Evolutionary conservation across 352 stramenopile genomes (phyloP).

Genomic region (Thalassiosira livingstoniorum): DNA sequence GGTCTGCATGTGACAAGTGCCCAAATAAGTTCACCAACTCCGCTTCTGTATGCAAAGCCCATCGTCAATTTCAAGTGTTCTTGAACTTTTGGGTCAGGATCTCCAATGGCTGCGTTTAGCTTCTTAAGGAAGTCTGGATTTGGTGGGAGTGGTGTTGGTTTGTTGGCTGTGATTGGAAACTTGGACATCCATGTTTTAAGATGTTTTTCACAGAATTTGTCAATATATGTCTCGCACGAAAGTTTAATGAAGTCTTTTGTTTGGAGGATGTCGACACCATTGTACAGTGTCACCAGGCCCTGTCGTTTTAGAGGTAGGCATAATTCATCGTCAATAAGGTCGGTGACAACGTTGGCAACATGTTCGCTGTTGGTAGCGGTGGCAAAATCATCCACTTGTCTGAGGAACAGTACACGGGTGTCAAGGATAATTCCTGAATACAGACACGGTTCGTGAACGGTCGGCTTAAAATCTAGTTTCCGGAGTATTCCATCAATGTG

Average conservation of each 20-base stretch:
- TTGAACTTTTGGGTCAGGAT: slow-evolving; percentile 18
- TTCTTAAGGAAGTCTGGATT: background rate
- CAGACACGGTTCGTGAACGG: background rate
- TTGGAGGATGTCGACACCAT: slow-evolving; percentile 54
- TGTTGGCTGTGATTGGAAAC: background rate
- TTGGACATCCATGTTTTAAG: slow-evolving; percentile 10
- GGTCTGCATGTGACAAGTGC: slow-evolving; percentile 35
- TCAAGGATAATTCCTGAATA: background rate
- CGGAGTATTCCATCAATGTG: background rate
- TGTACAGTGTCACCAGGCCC: slow-evolving; percentile 46
- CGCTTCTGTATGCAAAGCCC: slow-evolving; percentile 43
- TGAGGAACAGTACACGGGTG: slow-evolving; percentile 38
- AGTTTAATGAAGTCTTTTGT: slow-evolving; percentile 55
- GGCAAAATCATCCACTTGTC: slow-evolving; percentile 69
- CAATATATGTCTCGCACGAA: slow-evolving; percentile 38
- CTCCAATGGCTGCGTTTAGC: slow-evolving; percentile 1
- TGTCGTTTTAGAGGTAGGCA: slow-evolving; percentile 38
- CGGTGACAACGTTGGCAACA: slow-evolving; percentile 23
- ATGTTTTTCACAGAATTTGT: slow-evolving; percentile 28
- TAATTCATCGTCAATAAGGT: slow-evolving; percentile 23
- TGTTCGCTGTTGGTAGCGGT: slow-evolving; percentile 12
- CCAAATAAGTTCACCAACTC: slow-evolving; percentile 58
- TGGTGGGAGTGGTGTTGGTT: slow-evolving; percentile 27
- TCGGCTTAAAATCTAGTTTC: background rate
- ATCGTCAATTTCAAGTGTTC: slow-evolving; percentile 3